Evolutionary conservation across 768 basidiomycete genomes (phyloP).

Genomic region (Termitomyces titanicus): DNA sequence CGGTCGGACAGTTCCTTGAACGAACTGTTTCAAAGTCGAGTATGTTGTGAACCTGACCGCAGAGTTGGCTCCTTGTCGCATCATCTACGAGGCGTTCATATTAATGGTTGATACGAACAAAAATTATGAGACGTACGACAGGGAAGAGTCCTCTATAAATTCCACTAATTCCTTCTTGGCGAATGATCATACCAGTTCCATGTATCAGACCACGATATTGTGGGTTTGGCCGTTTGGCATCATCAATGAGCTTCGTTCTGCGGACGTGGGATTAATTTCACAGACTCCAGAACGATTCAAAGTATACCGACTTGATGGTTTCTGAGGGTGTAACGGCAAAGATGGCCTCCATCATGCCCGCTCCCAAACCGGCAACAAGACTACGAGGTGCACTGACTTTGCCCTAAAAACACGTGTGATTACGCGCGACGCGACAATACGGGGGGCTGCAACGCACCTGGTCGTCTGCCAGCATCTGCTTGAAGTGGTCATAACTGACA

Average conservation of each 20-base stretch:
- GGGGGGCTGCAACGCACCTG: constrained; percentile 48
- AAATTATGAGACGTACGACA: constrained; percentile 55
- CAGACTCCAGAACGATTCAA: background rate
- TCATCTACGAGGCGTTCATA: constrained; percentile 57
- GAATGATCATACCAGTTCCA: constrained; percentile 76
- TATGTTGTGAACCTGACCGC: constrained; percentile 96
- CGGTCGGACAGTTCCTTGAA: constrained; percentile 77
- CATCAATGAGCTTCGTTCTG: constrained; percentile 97
- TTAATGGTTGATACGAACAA: background rate
- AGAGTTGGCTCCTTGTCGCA: constrained; percentile 97
- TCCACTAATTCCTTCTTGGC: constrained; percentile 79
- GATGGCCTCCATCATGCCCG: constrained; percentile 89
- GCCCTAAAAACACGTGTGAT: constrained; percentile 47
- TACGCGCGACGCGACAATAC: background rate
- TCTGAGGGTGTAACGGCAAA: constrained; percentile 97
- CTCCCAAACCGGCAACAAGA: constrained; percentile 78
- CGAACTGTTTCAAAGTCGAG: constrained; percentile 89
- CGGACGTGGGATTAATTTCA: background rate
- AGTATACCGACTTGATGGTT: constrained; percentile 83
- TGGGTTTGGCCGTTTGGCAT: constrained; percentile 81
- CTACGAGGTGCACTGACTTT: constrained; percentile 87
- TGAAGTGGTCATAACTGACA: constrained; percentile 92
- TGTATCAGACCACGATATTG: constrained; percentile 86
- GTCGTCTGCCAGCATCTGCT: constrained; percentile 73
- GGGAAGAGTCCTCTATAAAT: constrained; percentile 92